Conservation (phyloP, 768 basidiomycete genomes). For the Hemileccinum rubropunctum region DNA sequence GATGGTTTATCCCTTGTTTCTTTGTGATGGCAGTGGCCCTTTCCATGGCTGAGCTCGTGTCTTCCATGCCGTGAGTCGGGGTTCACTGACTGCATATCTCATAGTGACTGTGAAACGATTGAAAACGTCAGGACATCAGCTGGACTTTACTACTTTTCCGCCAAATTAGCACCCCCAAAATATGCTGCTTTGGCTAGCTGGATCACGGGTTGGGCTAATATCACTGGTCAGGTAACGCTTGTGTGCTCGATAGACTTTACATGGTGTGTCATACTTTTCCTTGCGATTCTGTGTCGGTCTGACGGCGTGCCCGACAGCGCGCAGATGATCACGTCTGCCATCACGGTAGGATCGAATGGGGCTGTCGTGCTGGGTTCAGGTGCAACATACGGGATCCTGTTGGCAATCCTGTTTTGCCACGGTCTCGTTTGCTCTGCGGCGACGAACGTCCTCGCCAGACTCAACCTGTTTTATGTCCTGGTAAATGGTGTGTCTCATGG, state of each 20-base stretch:
- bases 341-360: constrained; percentile 59
- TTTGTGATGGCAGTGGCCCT: constrained; percentile 68
- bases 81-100: not conserved
- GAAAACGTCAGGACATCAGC: constrained; percentile 59
- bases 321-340: constrained; percentile 74
- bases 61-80: constrained; percentile 68
- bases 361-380: constrained; percentile 49
- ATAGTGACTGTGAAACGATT: not conserved
- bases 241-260: constrained; percentile 77
- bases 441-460: constrained; percentile 57
- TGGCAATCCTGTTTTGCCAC: constrained; percentile 63
- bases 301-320: constrained; percentile 38
- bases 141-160: constrained; percentile 76
- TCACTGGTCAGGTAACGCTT: constrained; percentile 66
- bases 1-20: constrained; percentile 69
- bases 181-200: constrained; percentile 61
- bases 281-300: not conserved
- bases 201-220: constrained; percentile 66
- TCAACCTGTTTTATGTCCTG: constrained; percentile 69
- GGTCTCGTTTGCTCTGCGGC: constrained; percentile 71
- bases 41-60: constrained; percentile 71
- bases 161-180: constrained; percentile 63
- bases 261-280: constrained; percentile 36
- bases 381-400: constrained; percentile 64
- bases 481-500: constrained; percentile 49